phyloP scores from a whole-genome alignment of 2,329 filamentous ascomycete species.

The Trichothecium sympodiale region DNA sequence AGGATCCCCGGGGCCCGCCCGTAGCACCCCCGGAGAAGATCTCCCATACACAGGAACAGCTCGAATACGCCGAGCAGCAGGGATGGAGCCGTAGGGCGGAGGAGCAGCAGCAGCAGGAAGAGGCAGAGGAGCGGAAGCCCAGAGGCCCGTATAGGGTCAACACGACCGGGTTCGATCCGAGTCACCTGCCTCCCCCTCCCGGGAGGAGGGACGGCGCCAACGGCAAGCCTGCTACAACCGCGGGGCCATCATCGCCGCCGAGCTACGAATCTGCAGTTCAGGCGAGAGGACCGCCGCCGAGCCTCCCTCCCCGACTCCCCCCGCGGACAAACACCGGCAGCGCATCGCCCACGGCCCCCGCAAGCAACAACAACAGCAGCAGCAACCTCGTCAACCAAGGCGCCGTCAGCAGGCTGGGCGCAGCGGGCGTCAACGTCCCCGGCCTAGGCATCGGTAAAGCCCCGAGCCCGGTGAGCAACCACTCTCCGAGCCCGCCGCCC shows the following conservation, averaged over 20 bases:
- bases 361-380: constrained; percentile 11
- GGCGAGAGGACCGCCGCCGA: constrained; percentile 28
- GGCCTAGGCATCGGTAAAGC: constrained; percentile 56
- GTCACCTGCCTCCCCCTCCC: constrained; percentile 62
- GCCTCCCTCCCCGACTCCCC: constrained; percentile 59
- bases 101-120: constrained; percentile 7
- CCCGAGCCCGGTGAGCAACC: constrained; percentile 9
- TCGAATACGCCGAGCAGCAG: constrained; percentile 3
- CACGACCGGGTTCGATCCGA: constrained; percentile 60
- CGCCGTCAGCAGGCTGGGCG: constrained; percentile 55
- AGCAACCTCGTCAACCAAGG: constrained; percentile 35
- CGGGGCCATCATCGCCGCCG: constrained; percentile 9
- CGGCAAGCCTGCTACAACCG: constrained; percentile 11
- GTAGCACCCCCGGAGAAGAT: constrained; percentile 8
- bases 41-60: constrained; percentile 1
- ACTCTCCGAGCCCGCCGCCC: constrained; percentile 15
- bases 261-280: constrained; percentile 14
- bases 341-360: constrained; percentile 21
- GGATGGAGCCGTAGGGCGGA: constrained; percentile 5
- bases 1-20: constrained; percentile 14
- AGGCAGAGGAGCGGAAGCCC: constrained; percentile 20
- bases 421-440: constrained; percentile 68
- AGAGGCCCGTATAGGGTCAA: constrained; percentile 52
- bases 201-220: constrained; percentile 34
- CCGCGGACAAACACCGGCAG: constrained; percentile 30